Conservation (phyloP, 2,329 filamentous ascomycete species). For the Aspergillus sp. region DNA sequence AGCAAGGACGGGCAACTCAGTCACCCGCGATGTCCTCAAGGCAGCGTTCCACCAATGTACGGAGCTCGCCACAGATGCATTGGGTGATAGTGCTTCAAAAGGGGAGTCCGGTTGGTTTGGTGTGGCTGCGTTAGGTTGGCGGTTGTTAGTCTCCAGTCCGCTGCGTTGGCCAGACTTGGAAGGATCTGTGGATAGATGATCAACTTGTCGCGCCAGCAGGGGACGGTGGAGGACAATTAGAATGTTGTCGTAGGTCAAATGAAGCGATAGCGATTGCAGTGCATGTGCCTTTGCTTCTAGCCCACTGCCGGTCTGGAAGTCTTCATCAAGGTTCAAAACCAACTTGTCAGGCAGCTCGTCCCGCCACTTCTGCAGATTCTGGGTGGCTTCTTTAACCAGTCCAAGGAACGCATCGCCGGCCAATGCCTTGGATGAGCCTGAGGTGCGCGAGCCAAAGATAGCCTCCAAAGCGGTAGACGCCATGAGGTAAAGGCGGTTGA, state of each 20-base stretch:
- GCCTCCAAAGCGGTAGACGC: slow-evolving; percentile 23
- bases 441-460: slow-evolving; percentile 26
- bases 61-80: slow-evolving; percentile 13
- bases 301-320: slow-evolving; percentile 13
- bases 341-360: slow-evolving; percentile 18
- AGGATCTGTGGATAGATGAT: slow-evolving; percentile 24
- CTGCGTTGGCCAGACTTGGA: background rate
- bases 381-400: slow-evolving; percentile 19
- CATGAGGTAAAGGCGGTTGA: slow-evolving; percentile 26
- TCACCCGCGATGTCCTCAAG: slow-evolving; percentile 40
- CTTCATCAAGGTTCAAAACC: slow-evolving; percentile 18
- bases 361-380: slow-evolving; percentile 21
- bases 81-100: slow-evolving; percentile 3
- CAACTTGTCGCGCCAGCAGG: slow-evolving; percentile 38
- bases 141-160: background rate
- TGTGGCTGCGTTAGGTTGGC: background rate
- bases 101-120: background rate
- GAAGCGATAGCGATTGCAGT: slow-evolving; percentile 44
- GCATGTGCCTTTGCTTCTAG: slow-evolving; percentile 19
- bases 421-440: slow-evolving; percentile 17
- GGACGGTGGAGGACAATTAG: slow-evolving; percentile 47
- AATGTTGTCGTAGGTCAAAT: slow-evolving; percentile 46
- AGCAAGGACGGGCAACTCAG: slow-evolving; percentile 31
- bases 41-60: slow-evolving; percentile 36
- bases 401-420: slow-evolving; percentile 19